A percentile compares a stretch with the other conserved stretches of the same genome.
These are phyloP conservation scores for Penicillium canescens DNA, from an alignment of 495 filamentous ascomycete genomes.

Conservation along the genomic window DNA sequence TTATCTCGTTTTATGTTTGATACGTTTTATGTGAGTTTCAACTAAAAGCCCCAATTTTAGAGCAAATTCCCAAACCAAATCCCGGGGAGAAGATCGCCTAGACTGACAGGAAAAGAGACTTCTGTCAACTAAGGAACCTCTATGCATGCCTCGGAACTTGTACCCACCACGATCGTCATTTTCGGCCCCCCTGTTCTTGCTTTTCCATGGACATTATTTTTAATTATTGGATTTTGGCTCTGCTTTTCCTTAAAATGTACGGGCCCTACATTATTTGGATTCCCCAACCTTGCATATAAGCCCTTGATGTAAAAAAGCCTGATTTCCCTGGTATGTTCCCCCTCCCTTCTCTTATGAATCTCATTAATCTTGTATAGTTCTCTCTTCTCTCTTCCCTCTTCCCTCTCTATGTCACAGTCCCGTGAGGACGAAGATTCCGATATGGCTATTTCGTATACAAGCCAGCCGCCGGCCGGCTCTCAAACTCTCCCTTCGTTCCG, in stretches of 20 bases:
- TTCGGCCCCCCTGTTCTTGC: slow-evolving; percentile 38
- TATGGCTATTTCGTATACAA: slow-evolving; percentile 49
- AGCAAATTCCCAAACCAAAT: neutral
- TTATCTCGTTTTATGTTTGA: neutral
- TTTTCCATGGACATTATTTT: slow-evolving; percentile 32
- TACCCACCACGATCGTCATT: slow-evolving; percentile 47
- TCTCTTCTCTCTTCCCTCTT: neutral
- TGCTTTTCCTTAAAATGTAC: slow-evolving; percentile 24
- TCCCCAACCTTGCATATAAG: slow-evolving; percentile 34
- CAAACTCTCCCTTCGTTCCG: slow-evolving; percentile 48
- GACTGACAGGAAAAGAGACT: slow-evolving; percentile 29
- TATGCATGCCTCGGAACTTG: slow-evolving; percentile 28
- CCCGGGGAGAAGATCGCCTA: slow-evolving; percentile 1
- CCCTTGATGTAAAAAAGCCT: slow-evolving; percentile 26
- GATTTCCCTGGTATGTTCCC: slow-evolving; percentile 15
- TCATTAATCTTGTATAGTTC: neutral
- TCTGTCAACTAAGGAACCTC: slow-evolving; percentile 22
- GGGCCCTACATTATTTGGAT: slow-evolving; percentile 31
- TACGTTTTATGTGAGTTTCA: too few species aligned
- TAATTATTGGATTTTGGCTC: slow-evolving; percentile 13
- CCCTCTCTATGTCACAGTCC: slow-evolving; percentile 43
- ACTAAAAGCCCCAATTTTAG: too few species aligned
- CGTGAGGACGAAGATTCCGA: slow-evolving; percentile 40
- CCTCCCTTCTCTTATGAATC: neutral
- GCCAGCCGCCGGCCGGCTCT: slow-evolving; percentile 35